Evolutionary conservation across 163 green algal genomes (phyloP), one percentile per base, ranked within the genome.

Genomic region (Smithsoniella earleae): DNA sequence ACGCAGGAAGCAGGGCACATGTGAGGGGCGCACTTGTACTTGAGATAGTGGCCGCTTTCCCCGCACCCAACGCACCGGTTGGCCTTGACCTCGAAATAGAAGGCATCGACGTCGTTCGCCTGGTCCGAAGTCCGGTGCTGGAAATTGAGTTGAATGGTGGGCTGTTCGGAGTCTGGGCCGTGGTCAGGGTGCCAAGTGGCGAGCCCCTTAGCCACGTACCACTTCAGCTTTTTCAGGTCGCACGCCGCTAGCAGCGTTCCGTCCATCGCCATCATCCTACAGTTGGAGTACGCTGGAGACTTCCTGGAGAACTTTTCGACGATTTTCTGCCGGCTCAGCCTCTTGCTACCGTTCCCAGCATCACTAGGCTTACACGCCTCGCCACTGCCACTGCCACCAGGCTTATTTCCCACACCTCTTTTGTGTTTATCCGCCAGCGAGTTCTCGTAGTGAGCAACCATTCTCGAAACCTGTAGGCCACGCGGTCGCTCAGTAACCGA

Each of bases 11-110:
- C n/a, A n/a, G n/a, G n/a, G n/a, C n/a, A n/a, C n/a, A n/a, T n/a
- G n/a, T 49, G 16, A 34, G 25, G 1, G 5, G 6, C 58, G 1
- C 58, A 69, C 58, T 34, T 73, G 72, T 81, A 84, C 66, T 76
- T 74, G 0, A 84, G 79, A 77, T 91, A 92, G 79, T 92, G 86
- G 34, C 72, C 46, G 37, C 75, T 73, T 62, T 89, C 78, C 18
- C 86, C 86, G 64, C 86, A 91, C 36, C 79, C 80, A 36, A 89
- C 84, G 66, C 86, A 91, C 36, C 73, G 69, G 75, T 89, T 89
- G 40, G 62, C 33, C 77, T 87, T 87, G 73, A 62, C 76, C 45
- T 86, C 75, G 20, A 75, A 78, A 73, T 89, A 90, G 73, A 87
- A 88, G 27, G 77, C 73, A 73, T 85, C 80, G 13, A 36, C 38